These are phyloP conservation scores for Discostella stelligeroides DNA, from an alignment of 108 stramenopile species.

Conservation along the genomic window DNA sequence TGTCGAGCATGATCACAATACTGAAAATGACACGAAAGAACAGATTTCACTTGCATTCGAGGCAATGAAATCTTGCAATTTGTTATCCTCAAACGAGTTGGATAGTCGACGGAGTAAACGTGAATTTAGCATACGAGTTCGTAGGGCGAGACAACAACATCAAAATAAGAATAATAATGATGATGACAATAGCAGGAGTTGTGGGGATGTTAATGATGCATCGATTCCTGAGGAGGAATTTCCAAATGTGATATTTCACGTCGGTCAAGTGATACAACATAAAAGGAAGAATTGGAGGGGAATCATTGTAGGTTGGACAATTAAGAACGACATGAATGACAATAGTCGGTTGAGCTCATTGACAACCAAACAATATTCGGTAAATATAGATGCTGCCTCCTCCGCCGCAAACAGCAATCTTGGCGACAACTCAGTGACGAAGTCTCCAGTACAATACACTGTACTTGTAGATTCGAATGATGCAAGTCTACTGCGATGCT, in stretches of 20 bases:
- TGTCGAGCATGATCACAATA: neutral
- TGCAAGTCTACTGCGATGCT: constrained; percentile 45
- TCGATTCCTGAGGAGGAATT: constrained; percentile 23
- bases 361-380: constrained; percentile 67
- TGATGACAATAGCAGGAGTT: too few relatives aligned
- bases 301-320: constrained; percentile 70
- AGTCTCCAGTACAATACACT: constrained; percentile 52
- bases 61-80: constrained; percentile 70
- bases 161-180: constrained; percentile 11
- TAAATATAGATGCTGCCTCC: constrained; percentile 3
- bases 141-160: too few relatives aligned
- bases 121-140: constrained; percentile 24
- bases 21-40: constrained; percentile 40
- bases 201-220: too few relatives aligned
- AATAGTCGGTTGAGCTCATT: constrained; percentile 55
- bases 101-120: constrained; percentile 35
- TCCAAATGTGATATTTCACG: constrained; percentile 54
- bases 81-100: constrained; percentile 55
- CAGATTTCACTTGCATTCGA: constrained; percentile 74
- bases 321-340: constrained; percentile 18
- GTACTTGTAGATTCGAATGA: constrained; percentile 73
- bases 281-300: constrained; percentile 70
- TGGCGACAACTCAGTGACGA: constrained; percentile 5
- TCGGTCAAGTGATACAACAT: constrained; percentile 81
- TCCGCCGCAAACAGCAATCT: neutral